Evolutionary conservation across 78 protist species (phyloP).

Genomic region (Neovahlkampfia damariscottae): DNA sequence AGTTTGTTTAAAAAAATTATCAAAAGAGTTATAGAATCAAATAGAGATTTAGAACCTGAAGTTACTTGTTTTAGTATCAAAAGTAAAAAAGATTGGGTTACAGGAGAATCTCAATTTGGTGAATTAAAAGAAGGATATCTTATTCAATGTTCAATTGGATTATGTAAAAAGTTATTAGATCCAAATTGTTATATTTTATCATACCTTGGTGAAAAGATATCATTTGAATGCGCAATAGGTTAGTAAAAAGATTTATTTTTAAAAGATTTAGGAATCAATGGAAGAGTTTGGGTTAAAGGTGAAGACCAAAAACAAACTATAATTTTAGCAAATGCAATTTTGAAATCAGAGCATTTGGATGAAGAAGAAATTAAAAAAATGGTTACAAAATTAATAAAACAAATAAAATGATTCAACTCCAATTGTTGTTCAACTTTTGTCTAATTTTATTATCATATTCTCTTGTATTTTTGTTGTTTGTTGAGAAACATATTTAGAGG

Average conservation of each 20-base stretch:
- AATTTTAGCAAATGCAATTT: neutral
- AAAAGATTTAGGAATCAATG: conserved; percentile 4
- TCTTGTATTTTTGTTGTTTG: too few relatives aligned
- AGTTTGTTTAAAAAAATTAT: too few relatives aligned
- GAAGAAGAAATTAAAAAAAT: neutral
- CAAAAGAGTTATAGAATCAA: conserved; percentile 6
- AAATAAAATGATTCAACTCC: too few relatives aligned
- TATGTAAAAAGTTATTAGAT: neutral
- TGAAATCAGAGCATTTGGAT: neutral
- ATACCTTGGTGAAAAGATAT: neutral
- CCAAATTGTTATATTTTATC: neutral
- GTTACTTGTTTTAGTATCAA: conserved; percentile 10
- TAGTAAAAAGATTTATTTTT: too few relatives aligned
- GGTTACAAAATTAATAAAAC: neutral
- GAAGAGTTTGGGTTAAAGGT: conserved; percentile 1
- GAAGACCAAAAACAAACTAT: neutral
- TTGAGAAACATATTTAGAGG: too few relatives aligned
- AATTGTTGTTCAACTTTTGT: too few relatives aligned
- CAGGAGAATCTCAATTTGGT: conserved; percentile 28
- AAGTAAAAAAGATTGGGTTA: conserved; percentile 19
- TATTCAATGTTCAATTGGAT: neutral
- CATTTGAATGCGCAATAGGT: conserved; percentile 3
- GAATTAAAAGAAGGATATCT: conserved; percentile 19
- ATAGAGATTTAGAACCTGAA: conserved; percentile 9
- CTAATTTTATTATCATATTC: too few relatives aligned